A percentile compares a stretch with the other conserved stretches of the same genome.
These are phyloP conservation scores for Coniochaeta ligniaria DNA, from an alignment of 2,329 filamentous ascomycete genomes.

Conservation along the genomic window DNA sequence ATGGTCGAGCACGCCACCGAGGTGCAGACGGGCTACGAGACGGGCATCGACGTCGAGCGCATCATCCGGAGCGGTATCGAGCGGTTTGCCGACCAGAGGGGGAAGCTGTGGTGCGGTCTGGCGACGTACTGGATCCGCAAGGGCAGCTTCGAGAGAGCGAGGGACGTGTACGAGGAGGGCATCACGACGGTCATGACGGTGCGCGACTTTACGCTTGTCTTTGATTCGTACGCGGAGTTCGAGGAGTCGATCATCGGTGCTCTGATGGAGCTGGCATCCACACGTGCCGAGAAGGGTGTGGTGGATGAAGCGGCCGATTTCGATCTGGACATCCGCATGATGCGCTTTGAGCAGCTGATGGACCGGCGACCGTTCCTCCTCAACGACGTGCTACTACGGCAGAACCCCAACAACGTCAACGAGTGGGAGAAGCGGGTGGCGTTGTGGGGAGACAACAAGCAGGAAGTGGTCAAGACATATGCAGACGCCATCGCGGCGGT, in stretches of 20 bases:
- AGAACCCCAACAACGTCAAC: conserved; percentile 91
- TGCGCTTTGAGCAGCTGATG: conserved; percentile 97
- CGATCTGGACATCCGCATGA: conserved; percentile 92
- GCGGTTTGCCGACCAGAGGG: conserved; percentile 86
- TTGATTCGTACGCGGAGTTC: conserved; percentile 94
- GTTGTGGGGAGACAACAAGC: conserved; percentile 89
- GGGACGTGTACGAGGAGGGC: conserved; percentile 92
- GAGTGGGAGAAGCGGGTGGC: conserved; percentile 98
- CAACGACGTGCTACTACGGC: conserved; percentile 89
- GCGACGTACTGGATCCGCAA: conserved; percentile 95
- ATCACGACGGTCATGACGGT: conserved; percentile 99
- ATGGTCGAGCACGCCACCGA: conserved; percentile 85
- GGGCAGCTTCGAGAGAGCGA: conserved; percentile 84
- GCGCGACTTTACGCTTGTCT: conserved; percentile 91
- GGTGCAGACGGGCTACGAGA: conserved; percentile 72
- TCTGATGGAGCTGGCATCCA: conserved; percentile 81
- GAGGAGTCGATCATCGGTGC: conserved; percentile 92
- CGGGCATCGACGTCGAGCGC: conserved; percentile 80
- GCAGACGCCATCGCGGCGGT: conserved; percentile 90
- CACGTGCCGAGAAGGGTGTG: conserved; percentile 69
- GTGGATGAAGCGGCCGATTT: conserved; percentile 81
- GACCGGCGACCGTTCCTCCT: conserved; percentile 91
- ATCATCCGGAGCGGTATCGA: conserved; percentile 90
- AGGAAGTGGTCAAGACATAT: conserved; percentile 89
- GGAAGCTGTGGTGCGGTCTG: conserved; percentile 89